These are phyloP conservation scores for Pleurotus cornucopiae DNA, from an alignment of 768 basidiomycete genomes.

Conservation along the genomic window DNA sequence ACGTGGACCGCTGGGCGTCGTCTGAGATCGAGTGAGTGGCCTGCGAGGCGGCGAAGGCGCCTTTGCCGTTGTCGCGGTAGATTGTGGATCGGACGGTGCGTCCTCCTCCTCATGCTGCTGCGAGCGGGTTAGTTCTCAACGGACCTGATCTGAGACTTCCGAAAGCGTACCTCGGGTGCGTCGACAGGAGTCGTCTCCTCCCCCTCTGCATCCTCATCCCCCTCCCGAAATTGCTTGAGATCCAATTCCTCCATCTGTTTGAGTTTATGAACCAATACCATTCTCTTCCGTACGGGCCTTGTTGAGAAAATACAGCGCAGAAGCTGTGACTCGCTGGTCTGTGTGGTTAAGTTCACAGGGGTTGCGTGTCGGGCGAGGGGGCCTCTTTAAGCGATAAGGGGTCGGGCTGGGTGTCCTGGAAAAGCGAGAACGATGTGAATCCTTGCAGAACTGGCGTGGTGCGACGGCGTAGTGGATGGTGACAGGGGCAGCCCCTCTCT, in stretches of 20 bases:
- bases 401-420: background rate
- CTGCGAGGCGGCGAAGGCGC: slow-evolving; percentile 15
- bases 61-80: background rate
- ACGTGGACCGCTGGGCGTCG: slow-evolving; percentile 15
- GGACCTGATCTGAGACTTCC: background rate
- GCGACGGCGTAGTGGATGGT: slow-evolving; percentile 1
- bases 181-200: slow-evolving; percentile 9
- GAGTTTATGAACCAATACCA: slow-evolving; percentile 20
- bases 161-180: slow-evolving; percentile 9
- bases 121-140: background rate
- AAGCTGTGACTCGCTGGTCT: background rate
- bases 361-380: background rate
- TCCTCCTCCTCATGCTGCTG: background rate
- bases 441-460: background rate
- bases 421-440: background rate
- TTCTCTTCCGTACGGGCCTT: slow-evolving; percentile 1
- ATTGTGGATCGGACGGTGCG: slow-evolving; percentile 2
- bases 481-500: slow-evolving; percentile 8
- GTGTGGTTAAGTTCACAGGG: background rate
- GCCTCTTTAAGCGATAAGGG: background rate
- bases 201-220: slow-evolving; percentile 2
- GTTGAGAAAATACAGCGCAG: background rate
- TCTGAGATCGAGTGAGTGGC: slow-evolving; percentile 33
- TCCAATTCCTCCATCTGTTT: slow-evolving; percentile 15
- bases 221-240: slow-evolving; percentile 8